These are phyloP conservation scores for Pelargonium citronellum DNA, from an alignment of 441 rosid species.

Conservation along the genomic window DNA sequence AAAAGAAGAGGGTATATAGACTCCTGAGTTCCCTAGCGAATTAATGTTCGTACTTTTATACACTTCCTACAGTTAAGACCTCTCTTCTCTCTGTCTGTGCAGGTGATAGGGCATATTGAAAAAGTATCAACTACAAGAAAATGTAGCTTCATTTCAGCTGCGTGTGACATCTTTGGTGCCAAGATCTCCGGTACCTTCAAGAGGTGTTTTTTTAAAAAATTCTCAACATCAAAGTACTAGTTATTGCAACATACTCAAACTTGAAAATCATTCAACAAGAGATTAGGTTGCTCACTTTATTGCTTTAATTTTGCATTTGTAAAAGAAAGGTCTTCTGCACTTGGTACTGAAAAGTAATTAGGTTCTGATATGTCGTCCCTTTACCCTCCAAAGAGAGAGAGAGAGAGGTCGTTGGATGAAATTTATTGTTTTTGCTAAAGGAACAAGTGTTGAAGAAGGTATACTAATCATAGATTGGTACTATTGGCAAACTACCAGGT, in stretches of 20 bases:
- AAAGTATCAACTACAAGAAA: slow-evolving; percentile 63
- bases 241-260: not conserved
- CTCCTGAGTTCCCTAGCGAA: not conserved
- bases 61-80: not conserved
- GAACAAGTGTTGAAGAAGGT: no score
- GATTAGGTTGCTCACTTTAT: not conserved
- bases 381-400: not conserved
- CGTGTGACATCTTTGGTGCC: slow-evolving; percentile 72
- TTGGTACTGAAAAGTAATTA: not conserved
- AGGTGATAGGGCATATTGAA: slow-evolving; percentile 77
- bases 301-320: not conserved
- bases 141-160: slow-evolving; percentile 75
- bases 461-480: not conserved
- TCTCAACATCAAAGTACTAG: not conserved
- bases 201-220: slow-evolving; percentile 51
- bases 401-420: not conserved
- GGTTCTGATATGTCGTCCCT: not conserved
- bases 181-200: slow-evolving; percentile 94
- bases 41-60: not conserved
- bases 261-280: not conserved
- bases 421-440: no score
- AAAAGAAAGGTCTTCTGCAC: not conserved
- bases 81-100: slow-evolving; percentile 25
- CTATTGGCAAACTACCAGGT: not conserved
- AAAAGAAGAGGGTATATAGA: slow-evolving; percentile 61